A percentile compares a stretch with the other conserved stretches of the same genome.
Evolutionary conservation across 805 yeast genomes (phyloP).

Genomic region (Saccharomyces jurei): DNA sequence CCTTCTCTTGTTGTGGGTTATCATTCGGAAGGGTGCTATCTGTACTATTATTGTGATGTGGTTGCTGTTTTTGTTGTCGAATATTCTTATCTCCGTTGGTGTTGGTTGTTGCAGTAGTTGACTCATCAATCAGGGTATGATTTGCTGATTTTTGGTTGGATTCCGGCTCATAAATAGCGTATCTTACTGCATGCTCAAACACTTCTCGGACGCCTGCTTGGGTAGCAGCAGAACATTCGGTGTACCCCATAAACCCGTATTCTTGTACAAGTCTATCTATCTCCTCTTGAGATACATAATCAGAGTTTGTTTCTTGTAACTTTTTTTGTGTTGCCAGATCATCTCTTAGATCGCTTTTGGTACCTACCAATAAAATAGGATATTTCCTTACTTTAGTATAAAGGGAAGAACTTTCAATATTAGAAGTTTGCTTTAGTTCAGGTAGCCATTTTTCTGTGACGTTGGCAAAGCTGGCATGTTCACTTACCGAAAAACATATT

Average conservation of each 20-base stretch:
- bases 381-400: slow-evolving; percentile 13
- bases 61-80: neutral
- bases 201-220: slow-evolving; percentile 80
- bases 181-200: slow-evolving; percentile 72
- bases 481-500: slow-evolving; percentile 77
- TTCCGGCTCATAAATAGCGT: slow-evolving; percentile 40
- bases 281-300: slow-evolving; percentile 55
- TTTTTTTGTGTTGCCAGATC: slow-evolving; percentile 65
- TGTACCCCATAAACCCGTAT: slow-evolving; percentile 61
- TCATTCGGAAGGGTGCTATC: neutral
- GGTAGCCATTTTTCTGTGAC: slow-evolving; percentile 80
- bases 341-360: slow-evolving; percentile 81
- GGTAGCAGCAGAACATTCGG: slow-evolving; percentile 87
- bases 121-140: neutral
- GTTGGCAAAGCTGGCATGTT: slow-evolving; percentile 72
- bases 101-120: neutral
- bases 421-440: slow-evolving; percentile 78
- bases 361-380: slow-evolving; percentile 69
- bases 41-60: neutral
- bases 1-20: neutral
- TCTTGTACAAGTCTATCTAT: slow-evolving; percentile 63
- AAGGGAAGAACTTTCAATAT: slow-evolving; percentile 35
- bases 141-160: neutral
- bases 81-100: neutral
- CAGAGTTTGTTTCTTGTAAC: slow-evolving; percentile 50